Conservation (phyloP, 495 filamentous ascomycete species). For the Penicillium silybi region DNA sequence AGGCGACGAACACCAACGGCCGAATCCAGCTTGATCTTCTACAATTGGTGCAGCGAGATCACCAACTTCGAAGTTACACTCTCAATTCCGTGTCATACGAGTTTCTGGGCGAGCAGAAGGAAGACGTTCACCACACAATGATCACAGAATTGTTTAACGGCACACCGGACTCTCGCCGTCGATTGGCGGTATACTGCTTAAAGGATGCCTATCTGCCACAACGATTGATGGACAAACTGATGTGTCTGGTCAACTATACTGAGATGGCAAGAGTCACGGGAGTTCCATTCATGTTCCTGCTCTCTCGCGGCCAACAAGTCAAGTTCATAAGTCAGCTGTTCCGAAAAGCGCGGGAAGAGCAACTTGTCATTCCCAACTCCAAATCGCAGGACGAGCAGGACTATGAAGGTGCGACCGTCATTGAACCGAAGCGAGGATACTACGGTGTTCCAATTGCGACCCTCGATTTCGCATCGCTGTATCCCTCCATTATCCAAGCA, state of each 20-base stretch:
- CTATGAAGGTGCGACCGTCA: constrained; percentile 97
- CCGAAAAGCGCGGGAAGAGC: constrained; percentile 87
- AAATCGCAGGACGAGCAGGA: constrained; percentile 66
- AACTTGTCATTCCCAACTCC: constrained; percentile 88
- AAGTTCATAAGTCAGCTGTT: constrained; percentile 98
- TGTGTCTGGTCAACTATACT: constrained; percentile 95
- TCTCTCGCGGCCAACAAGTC: constrained; percentile 91
- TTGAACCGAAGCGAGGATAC: constrained; percentile 88
- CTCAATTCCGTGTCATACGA: constrained; percentile 96
- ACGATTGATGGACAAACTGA: constrained; percentile 92
- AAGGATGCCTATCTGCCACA: constrained; percentile 98
- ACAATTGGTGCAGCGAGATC: constrained; percentile 88
- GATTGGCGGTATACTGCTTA: constrained; percentile 92
- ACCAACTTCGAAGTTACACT: constrained; percentile 94
- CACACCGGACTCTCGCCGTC: constrained; percentile 82
- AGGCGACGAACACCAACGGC: constrained; percentile 89
- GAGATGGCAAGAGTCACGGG: constrained; percentile 99
- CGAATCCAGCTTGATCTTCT: constrained; percentile 90
- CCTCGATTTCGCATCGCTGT: constrained; percentile 97
- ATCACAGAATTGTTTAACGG: constrained; percentile 98
- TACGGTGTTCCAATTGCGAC: constrained; percentile 94
- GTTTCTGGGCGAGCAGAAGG: constrained; percentile 96
- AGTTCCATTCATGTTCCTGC: constrained; percentile 92
- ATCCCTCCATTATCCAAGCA: constrained; percentile 97
- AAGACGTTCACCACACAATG: constrained; percentile 98